These are phyloP conservation scores for Cercospora sp. DNA, from an alignment of 2,329 filamentous ascomycete species.

Conservation along the genomic window DNA sequence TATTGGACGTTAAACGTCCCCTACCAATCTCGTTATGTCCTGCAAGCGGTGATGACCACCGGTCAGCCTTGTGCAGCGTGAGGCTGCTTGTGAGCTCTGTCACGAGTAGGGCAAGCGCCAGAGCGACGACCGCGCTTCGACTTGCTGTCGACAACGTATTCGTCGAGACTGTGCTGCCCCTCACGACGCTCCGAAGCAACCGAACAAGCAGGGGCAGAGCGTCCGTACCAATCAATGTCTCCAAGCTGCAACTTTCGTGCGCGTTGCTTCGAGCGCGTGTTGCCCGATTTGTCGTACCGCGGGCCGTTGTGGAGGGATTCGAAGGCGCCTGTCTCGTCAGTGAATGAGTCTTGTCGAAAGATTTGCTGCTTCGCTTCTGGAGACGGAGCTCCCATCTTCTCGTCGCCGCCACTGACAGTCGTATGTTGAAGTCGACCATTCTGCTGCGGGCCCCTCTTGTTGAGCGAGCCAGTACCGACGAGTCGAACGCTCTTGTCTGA, in stretches of 20 bases:
- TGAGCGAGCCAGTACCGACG: slow-evolving; percentile 39
- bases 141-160: slow-evolving; percentile 34
- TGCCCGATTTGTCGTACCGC: slow-evolving; percentile 57
- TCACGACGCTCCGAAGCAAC: slow-evolving; percentile 23
- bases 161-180: slow-evolving; percentile 32
- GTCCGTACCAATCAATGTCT: slow-evolving; percentile 90
- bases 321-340: slow-evolving; percentile 37
- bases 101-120: slow-evolving; percentile 18
- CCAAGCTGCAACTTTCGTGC: slow-evolving; percentile 89
- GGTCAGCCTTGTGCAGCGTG: slow-evolving; percentile 29
- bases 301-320: slow-evolving; percentile 46
- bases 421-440: slow-evolving; percentile 36
- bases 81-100: not conserved
- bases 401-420: slow-evolving; percentile 25
- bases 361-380: slow-evolving; percentile 14
- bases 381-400: slow-evolving; percentile 15
- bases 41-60: slow-evolving; percentile 28
- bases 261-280: slow-evolving; percentile 73
- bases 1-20: not conserved
- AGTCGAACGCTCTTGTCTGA: slow-evolving; percentile 51
- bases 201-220: slow-evolving; percentile 20
- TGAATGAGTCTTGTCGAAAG: slow-evolving; percentile 22
- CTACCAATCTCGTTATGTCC: slow-evolving; percentile 32
- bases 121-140: slow-evolving; percentile 22
- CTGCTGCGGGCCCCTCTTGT: slow-evolving; percentile 40